Percentiles rank a stretch among this genome's conserved stretches.
These are phyloP conservation scores for Syzygium malaccense DNA, from an alignment of 441 rosid species.

Conservation along the genomic window DNA sequence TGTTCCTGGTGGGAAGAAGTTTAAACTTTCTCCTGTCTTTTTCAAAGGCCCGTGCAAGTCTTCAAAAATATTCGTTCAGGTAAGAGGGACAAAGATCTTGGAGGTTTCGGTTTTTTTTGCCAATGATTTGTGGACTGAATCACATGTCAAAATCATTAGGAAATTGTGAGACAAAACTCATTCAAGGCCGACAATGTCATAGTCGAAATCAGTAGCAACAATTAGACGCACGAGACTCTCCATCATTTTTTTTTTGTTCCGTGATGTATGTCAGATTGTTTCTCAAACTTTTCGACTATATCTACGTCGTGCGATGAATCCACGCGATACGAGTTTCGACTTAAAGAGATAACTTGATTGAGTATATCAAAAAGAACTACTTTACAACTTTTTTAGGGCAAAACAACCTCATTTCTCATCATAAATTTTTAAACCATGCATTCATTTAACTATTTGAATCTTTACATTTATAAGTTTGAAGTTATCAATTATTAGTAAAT, in stretches of 20 bases:
- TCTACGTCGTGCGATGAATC: neutral
- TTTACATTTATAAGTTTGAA: neutral
- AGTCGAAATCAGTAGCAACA: neutral
- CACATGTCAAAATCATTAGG: neutral
- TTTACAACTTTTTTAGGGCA: neutral
- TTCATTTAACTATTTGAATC: neutral
- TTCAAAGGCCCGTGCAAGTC: conserved; percentile 36
- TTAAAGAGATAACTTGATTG: neutral
- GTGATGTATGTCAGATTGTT: neutral
- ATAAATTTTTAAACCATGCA: neutral
- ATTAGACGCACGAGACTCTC: neutral
- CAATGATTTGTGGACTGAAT: neutral
- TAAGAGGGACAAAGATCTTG: neutral
- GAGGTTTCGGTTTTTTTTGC: neutral
- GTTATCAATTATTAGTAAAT: neutral
- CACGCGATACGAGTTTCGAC: neutral
- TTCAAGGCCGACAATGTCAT: neutral
- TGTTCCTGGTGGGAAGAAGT: conserved; percentile 11
- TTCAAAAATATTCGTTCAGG: conserved; percentile 4
- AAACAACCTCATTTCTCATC: neutral
- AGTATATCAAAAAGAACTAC: neutral
- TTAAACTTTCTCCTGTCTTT: neutral
- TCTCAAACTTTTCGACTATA: neutral
- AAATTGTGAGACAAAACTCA: neutral
- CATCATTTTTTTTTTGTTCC: neutral